Conservation (phyloP, 1,284 basidiomycete species). For the Moesziomyces sp. region DNA sequence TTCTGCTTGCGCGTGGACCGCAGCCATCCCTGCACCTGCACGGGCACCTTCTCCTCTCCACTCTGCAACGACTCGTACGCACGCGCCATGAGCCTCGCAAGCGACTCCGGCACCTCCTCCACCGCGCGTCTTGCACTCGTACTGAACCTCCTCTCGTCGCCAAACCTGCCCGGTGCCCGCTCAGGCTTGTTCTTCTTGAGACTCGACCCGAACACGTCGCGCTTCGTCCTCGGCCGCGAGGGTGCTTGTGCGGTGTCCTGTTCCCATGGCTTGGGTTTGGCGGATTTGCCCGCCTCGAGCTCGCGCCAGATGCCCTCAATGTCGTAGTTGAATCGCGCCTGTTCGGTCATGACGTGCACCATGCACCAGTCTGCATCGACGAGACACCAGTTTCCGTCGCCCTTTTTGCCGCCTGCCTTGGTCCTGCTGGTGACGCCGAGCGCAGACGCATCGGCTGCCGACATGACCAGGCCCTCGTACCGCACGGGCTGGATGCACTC, state of each 20-base stretch:
- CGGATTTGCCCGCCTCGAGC: slow-evolving; percentile 22
- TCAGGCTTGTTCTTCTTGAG: slow-evolving; percentile 13
- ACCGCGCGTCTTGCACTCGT: slow-evolving; percentile 6
- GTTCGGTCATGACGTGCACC: slow-evolving; percentile 65
- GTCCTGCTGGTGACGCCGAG: slow-evolving; percentile 28
- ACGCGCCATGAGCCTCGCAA: slow-evolving; percentile 17
- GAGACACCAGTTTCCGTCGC: slow-evolving; percentile 65
- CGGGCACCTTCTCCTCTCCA: slow-evolving; percentile 8
- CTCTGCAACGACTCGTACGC: not conserved
- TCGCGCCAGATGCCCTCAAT: slow-evolving; percentile 61
- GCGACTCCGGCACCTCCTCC: slow-evolving; percentile 20
- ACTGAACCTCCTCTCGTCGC: slow-evolving; percentile 17
- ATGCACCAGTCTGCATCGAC: slow-evolving; percentile 67
- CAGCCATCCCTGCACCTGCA: slow-evolving; percentile 48
- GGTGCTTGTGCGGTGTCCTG: slow-evolving; percentile 2
- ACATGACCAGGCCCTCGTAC: slow-evolving; percentile 59
- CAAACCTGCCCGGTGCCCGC: slow-evolving; percentile 14
- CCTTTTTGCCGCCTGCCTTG: slow-evolving; percentile 52
- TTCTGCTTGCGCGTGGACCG: slow-evolving; percentile 55
- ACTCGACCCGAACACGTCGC: slow-evolving; percentile 32
- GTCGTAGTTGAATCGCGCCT: slow-evolving; percentile 59
- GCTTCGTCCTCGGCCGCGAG: slow-evolving; percentile 11
- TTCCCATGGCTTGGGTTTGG: slow-evolving; percentile 36
- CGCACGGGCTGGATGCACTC: slow-evolving; percentile 49
- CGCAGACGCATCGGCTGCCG: slow-evolving; percentile 43